Evolutionary conservation across 495 filamentous ascomycete species (phyloP), one percentile per base, ranked within the genome.

Genomic region (Talaromyces adpressus): DNA sequence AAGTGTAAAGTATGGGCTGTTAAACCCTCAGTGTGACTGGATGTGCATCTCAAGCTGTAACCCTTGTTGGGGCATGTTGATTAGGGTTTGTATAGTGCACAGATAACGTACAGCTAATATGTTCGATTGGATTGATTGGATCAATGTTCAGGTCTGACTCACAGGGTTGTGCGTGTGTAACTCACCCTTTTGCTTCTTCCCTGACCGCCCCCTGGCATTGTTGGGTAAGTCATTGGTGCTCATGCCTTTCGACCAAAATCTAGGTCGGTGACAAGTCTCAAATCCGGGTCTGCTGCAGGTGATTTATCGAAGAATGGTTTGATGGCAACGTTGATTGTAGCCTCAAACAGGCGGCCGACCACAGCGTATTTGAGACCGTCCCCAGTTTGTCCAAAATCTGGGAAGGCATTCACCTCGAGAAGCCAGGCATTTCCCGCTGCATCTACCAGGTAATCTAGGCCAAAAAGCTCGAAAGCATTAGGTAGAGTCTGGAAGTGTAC

Each of bases 321-420:
- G 1, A 93, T 85, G 29, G 80, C 91, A 65, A 82, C 74, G 59
- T 84, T 79, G 14, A 96, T 82, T 22, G 89, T 87, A 52, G 81
- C 89, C 68, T 85, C 82, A 80, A 93, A 92, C 62, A 98, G 76
- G 30, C 88, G 89, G 4, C 76, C 80, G 12, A 98, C 86, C 61
- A 97, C 73, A 32, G 64, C 63, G 5, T 77, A 82, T 68, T 78
- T 86, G 63, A 91, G 72, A 57, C 87, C 84, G 11, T 84, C 85
- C 2, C 94, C 93, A 12, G 91, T 96, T 83, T 97, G 93, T 69
- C 74, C 84, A 69, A 97, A 97, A 75, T 98, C 94, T 53, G 94
- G 94, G 73, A 93, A 98, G 1, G 93, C 89, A 76, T 98, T 98
- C n/a, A 96, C 83, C 79, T 98, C 94, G 59, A 98, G 73, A 69